These are phyloP conservation scores for Debaryomycetaceae sp. DNA, from an alignment of 1,139 yeast genomes.

Conservation along the genomic window DNA sequence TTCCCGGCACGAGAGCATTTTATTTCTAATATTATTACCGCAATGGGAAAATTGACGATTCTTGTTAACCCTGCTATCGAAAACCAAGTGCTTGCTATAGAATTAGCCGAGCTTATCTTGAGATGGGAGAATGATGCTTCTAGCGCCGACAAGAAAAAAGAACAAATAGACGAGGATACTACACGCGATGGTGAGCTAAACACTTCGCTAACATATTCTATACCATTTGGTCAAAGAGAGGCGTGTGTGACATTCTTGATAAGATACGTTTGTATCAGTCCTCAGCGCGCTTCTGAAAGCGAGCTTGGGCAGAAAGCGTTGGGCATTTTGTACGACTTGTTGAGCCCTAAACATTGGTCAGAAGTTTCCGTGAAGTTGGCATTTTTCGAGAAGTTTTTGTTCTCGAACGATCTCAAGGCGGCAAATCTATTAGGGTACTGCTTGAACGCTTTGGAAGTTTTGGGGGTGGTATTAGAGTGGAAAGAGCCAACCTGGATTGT, in stretches of 20 bases:
- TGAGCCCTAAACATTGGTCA: constrained; percentile 71
- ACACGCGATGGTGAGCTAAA: constrained; percentile 19
- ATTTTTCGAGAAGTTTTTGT: constrained; percentile 78
- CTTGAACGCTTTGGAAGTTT: constrained; percentile 81
- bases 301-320: constrained; percentile 76
- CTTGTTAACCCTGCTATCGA: constrained; percentile 73
- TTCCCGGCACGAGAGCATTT: constrained; percentile 83
- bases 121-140: constrained; percentile 67
- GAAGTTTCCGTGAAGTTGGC: constrained; percentile 76
- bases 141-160: constrained; percentile 6
- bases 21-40: constrained; percentile 81
- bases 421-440: constrained; percentile 59
- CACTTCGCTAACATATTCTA: constrained; percentile 37
- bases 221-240: constrained; percentile 77
- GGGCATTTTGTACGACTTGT: constrained; percentile 58
- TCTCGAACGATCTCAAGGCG: constrained; percentile 65
- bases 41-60: constrained; percentile 86
- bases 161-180: constrained; percentile 7
- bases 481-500: constrained; percentile 69
- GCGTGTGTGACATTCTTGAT: constrained; percentile 88
- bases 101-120: constrained; percentile 73
- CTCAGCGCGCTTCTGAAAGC: constrained; percentile 76
- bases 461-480: constrained; percentile 77
- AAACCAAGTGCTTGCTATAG: constrained; percentile 78
- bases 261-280: constrained; percentile 78